phyloP scores from a whole-genome alignment of 306 rosid genomes.

The Inga leiocalycina region DNA sequence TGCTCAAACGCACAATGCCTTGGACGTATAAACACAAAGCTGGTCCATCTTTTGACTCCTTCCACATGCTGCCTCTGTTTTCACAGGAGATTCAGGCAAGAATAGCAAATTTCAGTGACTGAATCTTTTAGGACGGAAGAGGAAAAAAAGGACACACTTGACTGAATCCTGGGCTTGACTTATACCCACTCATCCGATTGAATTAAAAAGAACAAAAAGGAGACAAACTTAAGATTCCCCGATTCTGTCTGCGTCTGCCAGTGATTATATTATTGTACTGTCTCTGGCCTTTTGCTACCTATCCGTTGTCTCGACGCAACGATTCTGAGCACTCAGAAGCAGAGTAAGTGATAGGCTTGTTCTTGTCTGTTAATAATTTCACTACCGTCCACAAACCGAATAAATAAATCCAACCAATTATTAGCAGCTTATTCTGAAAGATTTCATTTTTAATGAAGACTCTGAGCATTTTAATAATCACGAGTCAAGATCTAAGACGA shows the following conservation, averaged over 20 bases:
- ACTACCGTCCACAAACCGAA: constrained; percentile 28
- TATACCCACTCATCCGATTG: neutral
- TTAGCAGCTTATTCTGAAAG: constrained; percentile 9
- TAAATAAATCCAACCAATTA: neutral
- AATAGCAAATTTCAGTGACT: constrained; percentile 2
- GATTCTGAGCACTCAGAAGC: constrained; percentile 37
- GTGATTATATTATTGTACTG: constrained; percentile 25
- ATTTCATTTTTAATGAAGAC: constrained; percentile 8
- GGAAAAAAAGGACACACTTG: neutral
- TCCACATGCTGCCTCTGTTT: neutral
- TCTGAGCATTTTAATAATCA: neutral
- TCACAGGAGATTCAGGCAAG: constrained; percentile 1
- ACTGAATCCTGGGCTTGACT: constrained; percentile 35
- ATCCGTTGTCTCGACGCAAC: constrained; percentile 37
- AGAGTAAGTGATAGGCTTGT: constrained; percentile 18
- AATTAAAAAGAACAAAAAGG: constrained; percentile 13
- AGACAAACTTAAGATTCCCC: constrained; percentile 54
- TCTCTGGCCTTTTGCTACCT: constrained; percentile 32
- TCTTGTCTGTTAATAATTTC: constrained; percentile 27
- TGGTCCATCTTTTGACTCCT: neutral
- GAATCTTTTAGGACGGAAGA: neutral
- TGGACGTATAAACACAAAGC: too few species aligned
- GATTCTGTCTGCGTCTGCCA: constrained; percentile 40
- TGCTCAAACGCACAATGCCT: neutral
- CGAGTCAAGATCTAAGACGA: constrained; percentile 16